These are phyloP conservation scores for Suillus alpinus DNA, from an alignment of 768 basidiomycete species.

Conservation along the genomic window DNA sequence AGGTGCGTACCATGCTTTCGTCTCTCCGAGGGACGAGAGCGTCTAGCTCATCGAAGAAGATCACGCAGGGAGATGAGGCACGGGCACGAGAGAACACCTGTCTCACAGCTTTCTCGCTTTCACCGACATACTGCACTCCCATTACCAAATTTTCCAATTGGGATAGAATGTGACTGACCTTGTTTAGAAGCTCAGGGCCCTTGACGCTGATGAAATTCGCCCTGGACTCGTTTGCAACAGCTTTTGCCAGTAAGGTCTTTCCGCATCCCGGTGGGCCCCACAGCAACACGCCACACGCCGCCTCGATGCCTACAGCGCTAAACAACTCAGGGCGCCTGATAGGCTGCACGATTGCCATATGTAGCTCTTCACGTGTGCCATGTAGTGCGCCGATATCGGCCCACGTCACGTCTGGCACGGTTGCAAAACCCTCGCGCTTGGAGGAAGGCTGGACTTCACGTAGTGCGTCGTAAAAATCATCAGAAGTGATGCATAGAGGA, in stretches of 20 bases:
- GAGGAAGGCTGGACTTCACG: conserved; percentile 92
- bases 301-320: conserved; percentile 81
- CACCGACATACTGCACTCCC: conserved; percentile 80
- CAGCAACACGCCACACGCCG: conserved; percentile 90
- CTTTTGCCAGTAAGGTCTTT: conserved; percentile 96
- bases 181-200: conserved; percentile 95
- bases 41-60: conserved; percentile 95
- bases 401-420: conserved; percentile 95
- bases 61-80: conserved; percentile 90
- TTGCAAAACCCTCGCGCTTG: conserved; percentile 96
- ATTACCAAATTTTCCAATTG: conserved; percentile 3
- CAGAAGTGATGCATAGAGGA: conserved; percentile 75
- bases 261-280: conserved; percentile 99
- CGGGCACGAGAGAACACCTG: conserved; percentile 93
- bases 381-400: conserved; percentile 92
- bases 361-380: conserved; percentile 81
- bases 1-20: conserved; percentile 70
- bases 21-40: conserved; percentile 89
- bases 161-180: conserved; percentile 45
- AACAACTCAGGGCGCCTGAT: conserved; percentile 90
- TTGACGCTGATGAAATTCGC: conserved; percentile 99
- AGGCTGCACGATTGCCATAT: conserved; percentile 97
- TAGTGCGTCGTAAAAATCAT: conserved; percentile 82
- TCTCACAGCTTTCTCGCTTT: conserved; percentile 92
- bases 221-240: conserved; percentile 91